A percentile compares a stretch with the other conserved stretches of the same genome.
Evolutionary conservation across 1,139 yeast species (phyloP).

Genomic region (Hyphopichia wangnamkhiaoensis): DNA sequence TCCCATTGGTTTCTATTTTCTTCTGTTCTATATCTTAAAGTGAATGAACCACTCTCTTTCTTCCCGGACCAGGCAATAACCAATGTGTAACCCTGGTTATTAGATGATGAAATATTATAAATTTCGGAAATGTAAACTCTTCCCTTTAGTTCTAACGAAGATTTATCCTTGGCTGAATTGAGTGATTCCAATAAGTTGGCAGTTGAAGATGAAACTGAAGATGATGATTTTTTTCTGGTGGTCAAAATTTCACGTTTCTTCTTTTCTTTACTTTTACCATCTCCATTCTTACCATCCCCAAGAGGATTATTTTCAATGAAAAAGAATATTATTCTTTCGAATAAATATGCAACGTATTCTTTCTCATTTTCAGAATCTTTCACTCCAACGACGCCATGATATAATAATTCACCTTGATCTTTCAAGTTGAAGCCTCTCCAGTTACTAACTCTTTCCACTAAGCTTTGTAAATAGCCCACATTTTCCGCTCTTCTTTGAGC

Average conservation of each 20-base stretch:
- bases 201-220: constrained; percentile 34
- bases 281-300: constrained; percentile 22
- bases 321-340: constrained; percentile 83
- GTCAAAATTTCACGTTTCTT: constrained; percentile 38
- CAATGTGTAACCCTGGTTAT: constrained; percentile 51
- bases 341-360: constrained; percentile 86
- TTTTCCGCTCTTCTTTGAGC: constrained; percentile 93
- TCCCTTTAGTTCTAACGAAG: constrained; percentile 59
- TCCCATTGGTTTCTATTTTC: constrained; percentile 76
- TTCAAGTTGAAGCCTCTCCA: constrained; percentile 92
- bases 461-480: constrained; percentile 65
- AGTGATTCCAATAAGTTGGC: constrained; percentile 40
- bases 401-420: constrained; percentile 82
- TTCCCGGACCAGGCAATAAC: constrained; percentile 79
- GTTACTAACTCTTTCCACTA: constrained; percentile 74
- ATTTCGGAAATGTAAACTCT: constrained; percentile 70
- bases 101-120: constrained; percentile 50
- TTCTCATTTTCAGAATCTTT: constrained; percentile 77
- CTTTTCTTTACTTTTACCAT: constrained; percentile 29
- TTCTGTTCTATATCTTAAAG: constrained; percentile 67
- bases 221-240: constrained; percentile 43
- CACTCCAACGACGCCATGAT: constrained; percentile 78
- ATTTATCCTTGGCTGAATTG: constrained; percentile 31
- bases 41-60: constrained; percentile 74
- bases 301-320: constrained; percentile 50